Conservation (phyloP, 805 yeast species). For the Wickerhamiella azyma region DNA sequence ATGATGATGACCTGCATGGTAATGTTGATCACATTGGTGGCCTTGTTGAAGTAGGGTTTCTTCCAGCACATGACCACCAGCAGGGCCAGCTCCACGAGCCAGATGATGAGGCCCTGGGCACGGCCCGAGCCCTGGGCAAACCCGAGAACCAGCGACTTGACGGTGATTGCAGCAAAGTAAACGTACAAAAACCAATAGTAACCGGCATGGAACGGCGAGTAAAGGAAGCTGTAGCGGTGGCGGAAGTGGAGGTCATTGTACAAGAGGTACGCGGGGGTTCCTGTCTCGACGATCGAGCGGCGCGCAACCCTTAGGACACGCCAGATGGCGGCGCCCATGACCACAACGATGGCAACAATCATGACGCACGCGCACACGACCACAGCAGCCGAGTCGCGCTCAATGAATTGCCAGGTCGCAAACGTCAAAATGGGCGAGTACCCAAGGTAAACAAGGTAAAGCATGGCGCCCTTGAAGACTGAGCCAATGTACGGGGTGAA, state of each 20-base stretch:
- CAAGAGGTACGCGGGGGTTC: constrained; percentile 76
- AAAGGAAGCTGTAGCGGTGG: constrained; percentile 74
- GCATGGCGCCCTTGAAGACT: constrained; percentile 66
- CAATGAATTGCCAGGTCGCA: constrained; percentile 77
- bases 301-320: constrained; percentile 53
- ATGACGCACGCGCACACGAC: constrained; percentile 67
- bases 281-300: constrained; percentile 41
- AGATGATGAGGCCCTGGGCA: constrained; percentile 64
- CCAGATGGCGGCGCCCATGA: constrained; percentile 52
- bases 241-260: constrained; percentile 65
- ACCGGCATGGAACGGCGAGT: constrained; percentile 73
- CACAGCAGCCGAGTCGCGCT: constrained; percentile 76
- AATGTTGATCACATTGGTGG: constrained; percentile 68
- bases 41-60: constrained; percentile 68
- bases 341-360: constrained; percentile 43
- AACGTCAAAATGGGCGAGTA: constrained; percentile 68
- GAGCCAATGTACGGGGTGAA: constrained; percentile 49
- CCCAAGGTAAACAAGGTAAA: constrained; percentile 71
- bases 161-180: constrained; percentile 42
- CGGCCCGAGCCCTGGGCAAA: constrained; percentile 72
- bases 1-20: constrained; percentile 58
- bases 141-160: constrained; percentile 61
- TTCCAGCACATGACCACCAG: constrained; percentile 46
- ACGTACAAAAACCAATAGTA: constrained; percentile 75
- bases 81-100: constrained; percentile 61